These are phyloP conservation scores for Serendipita sp. DNA, from an alignment of 768 basidiomycete genomes.

Conservation along the genomic window DNA sequence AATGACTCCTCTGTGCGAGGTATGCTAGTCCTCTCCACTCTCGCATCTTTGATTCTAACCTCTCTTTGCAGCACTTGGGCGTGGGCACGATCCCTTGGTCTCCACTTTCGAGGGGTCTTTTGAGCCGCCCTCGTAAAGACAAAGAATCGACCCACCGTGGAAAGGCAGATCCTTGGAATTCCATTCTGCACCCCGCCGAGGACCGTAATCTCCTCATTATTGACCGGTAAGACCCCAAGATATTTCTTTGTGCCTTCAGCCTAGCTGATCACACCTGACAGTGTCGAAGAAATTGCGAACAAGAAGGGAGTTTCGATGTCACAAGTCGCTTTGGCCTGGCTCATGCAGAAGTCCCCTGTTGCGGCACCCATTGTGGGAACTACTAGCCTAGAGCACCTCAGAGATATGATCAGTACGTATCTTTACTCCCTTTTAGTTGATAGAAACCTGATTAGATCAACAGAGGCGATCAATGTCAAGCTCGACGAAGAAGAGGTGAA, in stretches of 20 bases:
- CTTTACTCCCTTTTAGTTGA: background rate
- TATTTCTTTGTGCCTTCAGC: background rate
- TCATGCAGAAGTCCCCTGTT: slow-evolving; percentile 12
- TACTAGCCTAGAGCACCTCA: slow-evolving; percentile 25
- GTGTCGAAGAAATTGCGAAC: slow-evolving; percentile 17
- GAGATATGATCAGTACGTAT: slow-evolving; percentile 24
- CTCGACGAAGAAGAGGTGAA: slow-evolving; percentile 20
- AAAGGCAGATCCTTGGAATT: slow-evolving; percentile 12
- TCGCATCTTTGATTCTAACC: background rate
- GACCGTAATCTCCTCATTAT: slow-evolving; percentile 23
- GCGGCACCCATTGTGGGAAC: slow-evolving; percentile 31
- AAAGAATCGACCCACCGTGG: slow-evolving; percentile 14
- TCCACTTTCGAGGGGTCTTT: slow-evolving; percentile 26
- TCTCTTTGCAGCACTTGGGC: slow-evolving; percentile 16
- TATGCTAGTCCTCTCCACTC: background rate
- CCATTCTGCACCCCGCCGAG: slow-evolving; percentile 15
- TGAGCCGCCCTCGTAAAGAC: slow-evolving; percentile 22
- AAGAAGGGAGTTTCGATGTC: slow-evolving; percentile 18
- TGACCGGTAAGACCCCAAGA: slow-evolving; percentile 11
- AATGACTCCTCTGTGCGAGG: slow-evolving; percentile 6
- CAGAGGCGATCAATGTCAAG: slow-evolving; percentile 11
- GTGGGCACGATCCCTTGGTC: slow-evolving; percentile 39
- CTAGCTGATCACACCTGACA: background rate
- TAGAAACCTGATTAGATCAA: slow-evolving; percentile 8
- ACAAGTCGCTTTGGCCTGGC: slow-evolving; percentile 20